Base-by-base conservation (phyloP, 2,329 filamentous ascomycete genomes). In the Penicillium janthinellum region DNA sequence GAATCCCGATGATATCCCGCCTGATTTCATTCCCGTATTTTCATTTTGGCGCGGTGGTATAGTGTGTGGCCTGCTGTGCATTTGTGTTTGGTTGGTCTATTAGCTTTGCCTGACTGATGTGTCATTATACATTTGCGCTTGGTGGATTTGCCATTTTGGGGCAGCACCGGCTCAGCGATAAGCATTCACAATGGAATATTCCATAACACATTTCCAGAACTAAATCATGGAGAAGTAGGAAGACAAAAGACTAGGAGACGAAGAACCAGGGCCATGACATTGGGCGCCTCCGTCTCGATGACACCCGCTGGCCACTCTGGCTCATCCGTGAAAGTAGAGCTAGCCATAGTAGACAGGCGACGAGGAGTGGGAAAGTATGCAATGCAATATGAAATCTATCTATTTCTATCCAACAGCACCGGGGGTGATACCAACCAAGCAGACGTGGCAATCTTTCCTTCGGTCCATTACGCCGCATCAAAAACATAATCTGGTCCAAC, bases 1-100 rank as follows among this genome's bases (percentile, higher is more conserved):
- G 72, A 75, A 31, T 73, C 69, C 57, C 73, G 60, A 68, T 63
- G 25, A 57, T 64, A 48, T 52, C 22, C n/a, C 47, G 38, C 44
- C 49, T 56, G 51, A 53, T 57, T 35, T 41, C 20, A 25, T 22
- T 22, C 22, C 22, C 22, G 39, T 15, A 15, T 31, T 22, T 57
- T n/a, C 17, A 22, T 49, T 52, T 17, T 47, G 35, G 47, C 25
- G 41, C 48, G 22, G 25, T 49, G 25, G 28, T 38, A 20, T 54
- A 45, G 38, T 51, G 53, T 54, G 50, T 38, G 35, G 17, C 4
- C 34, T 39, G 8, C 10, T 34, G 28, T 35, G 47, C 41, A 20
- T 34, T 47, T 51, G 34, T 60, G 14, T 47, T 53, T 34, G n/a
- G 34, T 56, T 47, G 38, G 31, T 50, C 11, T 39, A 31, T 39